Evolutionary conservation across 108 stramenopile genomes (phyloP).

Genomic region (Discostella stelligeroides): DNA sequence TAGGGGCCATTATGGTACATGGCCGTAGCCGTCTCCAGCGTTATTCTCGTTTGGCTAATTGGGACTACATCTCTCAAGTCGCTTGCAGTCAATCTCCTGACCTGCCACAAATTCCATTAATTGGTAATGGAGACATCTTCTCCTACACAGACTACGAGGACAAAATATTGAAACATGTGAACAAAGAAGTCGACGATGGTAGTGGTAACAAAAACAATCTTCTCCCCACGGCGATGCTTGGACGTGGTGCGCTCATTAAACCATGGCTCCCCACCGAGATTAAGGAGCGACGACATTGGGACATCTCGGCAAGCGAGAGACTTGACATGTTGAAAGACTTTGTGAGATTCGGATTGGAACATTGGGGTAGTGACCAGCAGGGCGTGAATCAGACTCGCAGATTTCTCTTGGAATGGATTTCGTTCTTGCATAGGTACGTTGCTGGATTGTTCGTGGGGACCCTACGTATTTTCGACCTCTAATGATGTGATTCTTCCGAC

Average conservation of each 20-base stretch:
- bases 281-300: constrained; percentile 93
- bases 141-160: constrained; percentile 88
- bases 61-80: constrained; percentile 94
- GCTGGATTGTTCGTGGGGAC: constrained; percentile 64
- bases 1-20: constrained; percentile 87
- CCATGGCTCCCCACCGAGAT: constrained; percentile 99
- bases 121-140: constrained; percentile 98
- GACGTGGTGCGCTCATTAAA: constrained; percentile 96
- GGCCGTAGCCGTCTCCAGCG: constrained; percentile 94
- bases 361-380: constrained; percentile 97
- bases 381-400: constrained; percentile 95
- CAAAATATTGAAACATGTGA: constrained; percentile 58
- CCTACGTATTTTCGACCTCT: neutral
- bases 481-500: neutral
- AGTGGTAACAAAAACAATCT: constrained; percentile 48
- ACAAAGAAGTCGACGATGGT: constrained; percentile 4
- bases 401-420: constrained; percentile 97
- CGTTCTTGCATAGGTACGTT: constrained; percentile 93
- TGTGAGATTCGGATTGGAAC: constrained; percentile 91
- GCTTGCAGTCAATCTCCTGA: constrained; percentile 65
- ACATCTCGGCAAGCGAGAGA: constrained; percentile 93
- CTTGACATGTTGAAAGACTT: constrained; percentile 94
- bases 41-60: constrained; percentile 92
- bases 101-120: constrained; percentile 76
- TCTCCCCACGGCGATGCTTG: constrained; percentile 93